Conservation (phyloP, 768 basidiomycete genomes). For the Lactarius quietus region DNA sequence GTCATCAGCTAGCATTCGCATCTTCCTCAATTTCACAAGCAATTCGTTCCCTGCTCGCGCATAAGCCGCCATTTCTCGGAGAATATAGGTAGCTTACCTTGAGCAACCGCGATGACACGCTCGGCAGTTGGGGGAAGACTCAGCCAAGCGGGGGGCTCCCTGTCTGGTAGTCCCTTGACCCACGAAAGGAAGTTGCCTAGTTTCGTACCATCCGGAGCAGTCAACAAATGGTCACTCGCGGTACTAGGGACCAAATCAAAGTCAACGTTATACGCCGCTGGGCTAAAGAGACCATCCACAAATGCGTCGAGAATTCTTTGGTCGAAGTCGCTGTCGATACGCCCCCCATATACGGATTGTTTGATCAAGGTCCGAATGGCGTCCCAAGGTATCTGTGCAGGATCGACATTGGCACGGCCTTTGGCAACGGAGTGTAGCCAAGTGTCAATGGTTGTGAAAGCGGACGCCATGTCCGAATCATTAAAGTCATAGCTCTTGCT, state of each 20-base stretch:
- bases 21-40: conserved; percentile 85
- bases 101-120: conserved; percentile 83
- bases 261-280: conserved; percentile 87
- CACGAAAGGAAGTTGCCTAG: conserved; percentile 87
- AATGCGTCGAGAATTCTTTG: conserved; percentile 91
- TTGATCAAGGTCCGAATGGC: conserved; percentile 92
- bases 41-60: conserved; percentile 64
- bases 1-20: conserved; percentile 85
- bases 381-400: conserved; percentile 89
- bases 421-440: conserved; percentile 82
- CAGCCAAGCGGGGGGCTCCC: conserved; percentile 93
- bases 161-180: conserved; percentile 86
- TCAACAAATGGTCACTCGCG: conserved; percentile 52
- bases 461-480: conserved; percentile 94
- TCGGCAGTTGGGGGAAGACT: conserved; percentile 92
- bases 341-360: conserved; percentile 92
- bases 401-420: conserved; percentile 90
- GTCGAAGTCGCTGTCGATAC: conserved; percentile 94
- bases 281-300: conserved; percentile 85
- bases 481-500: conserved; percentile 98
- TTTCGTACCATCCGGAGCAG: conserved; percentile 88
- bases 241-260: conserved; percentile 79
- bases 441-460: conserved; percentile 85
- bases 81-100: conserved; percentile 52
- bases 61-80: conserved; percentile 7